Conservation (phyloP, 1,284 basidiomycete genomes). For the Schizopora paradoxa region DNA sequence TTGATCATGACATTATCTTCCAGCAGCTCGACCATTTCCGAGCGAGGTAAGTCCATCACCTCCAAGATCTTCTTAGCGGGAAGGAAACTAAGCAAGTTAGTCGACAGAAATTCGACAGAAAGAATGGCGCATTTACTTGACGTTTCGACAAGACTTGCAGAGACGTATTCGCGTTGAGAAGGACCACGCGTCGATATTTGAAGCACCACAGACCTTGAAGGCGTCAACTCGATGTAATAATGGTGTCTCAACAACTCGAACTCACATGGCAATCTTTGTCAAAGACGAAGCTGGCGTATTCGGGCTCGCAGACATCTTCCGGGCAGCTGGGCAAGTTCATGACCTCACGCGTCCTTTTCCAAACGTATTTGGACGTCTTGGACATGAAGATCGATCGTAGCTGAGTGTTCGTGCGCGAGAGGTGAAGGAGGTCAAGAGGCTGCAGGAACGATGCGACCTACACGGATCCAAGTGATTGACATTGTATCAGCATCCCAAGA, state of each 20-base stretch:
- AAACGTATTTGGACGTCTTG: slow-evolving; percentile 11
- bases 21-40: too few relatives aligned
- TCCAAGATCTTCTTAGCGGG: too few relatives aligned
- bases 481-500: too few relatives aligned
- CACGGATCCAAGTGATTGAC: too few relatives aligned
- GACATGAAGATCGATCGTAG: slow-evolving; percentile 20
- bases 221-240: neutral
- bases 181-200: neutral
- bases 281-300: slow-evolving; percentile 22
- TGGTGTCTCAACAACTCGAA: neutral
- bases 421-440: slow-evolving; percentile 25
- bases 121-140: neutral
- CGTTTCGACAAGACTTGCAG: neutral
- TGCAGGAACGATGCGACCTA: slow-evolving; percentile 22
- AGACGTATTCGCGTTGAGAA: slow-evolving; percentile 1
- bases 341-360: slow-evolving; percentile 12
- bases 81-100: too few relatives aligned
- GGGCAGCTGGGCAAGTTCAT: slow-evolving; percentile 19
- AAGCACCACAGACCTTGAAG: neutral
- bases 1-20: too few relatives aligned
- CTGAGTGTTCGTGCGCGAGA: slow-evolving; percentile 22
- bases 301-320: slow-evolving; percentile 17
- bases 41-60: too few relatives aligned
- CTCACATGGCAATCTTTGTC: neutral
- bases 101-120: too few relatives aligned